Conservation (phyloP, 176 grass and related monocot genomes). For the Raddia distichophylla region DNA sequence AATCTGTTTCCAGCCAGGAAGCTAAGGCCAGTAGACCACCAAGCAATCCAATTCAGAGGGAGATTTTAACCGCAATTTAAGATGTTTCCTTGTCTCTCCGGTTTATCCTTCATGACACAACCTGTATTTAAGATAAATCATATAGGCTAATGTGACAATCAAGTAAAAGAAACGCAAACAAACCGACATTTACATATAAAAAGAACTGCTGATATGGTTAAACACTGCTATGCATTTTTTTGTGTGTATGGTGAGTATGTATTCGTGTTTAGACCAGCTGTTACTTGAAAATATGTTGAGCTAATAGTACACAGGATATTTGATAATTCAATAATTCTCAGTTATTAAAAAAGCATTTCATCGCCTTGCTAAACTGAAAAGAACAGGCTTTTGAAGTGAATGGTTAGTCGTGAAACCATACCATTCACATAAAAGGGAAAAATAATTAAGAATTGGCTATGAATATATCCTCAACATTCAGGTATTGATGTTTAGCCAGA, state of each 20-base stretch:
- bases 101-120: constrained; percentile 14
- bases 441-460: constrained; percentile 12
- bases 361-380: background rate
- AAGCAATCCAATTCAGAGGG: background rate
- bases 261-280: constrained; percentile 14
- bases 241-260: background rate
- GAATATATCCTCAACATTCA: constrained; percentile 6
- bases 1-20: background rate
- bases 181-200: background rate
- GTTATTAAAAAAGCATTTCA: constrained; percentile 19
- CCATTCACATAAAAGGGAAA: constrained; percentile 9
- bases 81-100: background rate
- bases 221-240: background rate
- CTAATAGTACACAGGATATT: background rate
- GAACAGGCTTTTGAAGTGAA: background rate
- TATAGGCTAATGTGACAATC: background rate
- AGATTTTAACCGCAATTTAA: background rate
- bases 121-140: background rate
- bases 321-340: background rate
- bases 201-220: background rate
- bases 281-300: constrained; percentile 5
- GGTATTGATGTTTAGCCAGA: constrained; percentile 19
- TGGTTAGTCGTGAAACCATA: background rate
- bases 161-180: constrained; percentile 1
- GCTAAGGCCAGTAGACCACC: background rate